Evolutionary conservation across 2,329 filamentous ascomycete genomes (phyloP).

Genomic region (Blastomyces silverae): DNA sequence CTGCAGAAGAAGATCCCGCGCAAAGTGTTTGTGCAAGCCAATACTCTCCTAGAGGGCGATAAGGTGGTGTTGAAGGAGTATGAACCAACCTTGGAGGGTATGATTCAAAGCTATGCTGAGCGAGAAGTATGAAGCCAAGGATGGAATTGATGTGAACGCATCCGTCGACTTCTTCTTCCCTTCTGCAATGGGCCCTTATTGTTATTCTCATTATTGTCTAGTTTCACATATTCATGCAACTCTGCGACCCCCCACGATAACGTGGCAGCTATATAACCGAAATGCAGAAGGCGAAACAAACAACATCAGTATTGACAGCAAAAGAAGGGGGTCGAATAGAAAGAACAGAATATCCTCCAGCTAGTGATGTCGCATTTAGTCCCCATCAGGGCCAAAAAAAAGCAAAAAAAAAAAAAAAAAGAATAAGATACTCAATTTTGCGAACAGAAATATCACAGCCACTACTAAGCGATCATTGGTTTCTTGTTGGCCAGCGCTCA

Average conservation of each 20-base stretch:
- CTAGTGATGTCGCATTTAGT: background rate
- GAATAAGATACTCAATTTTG: slow-evolving; percentile 4
- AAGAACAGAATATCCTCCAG: background rate
- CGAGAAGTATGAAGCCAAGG: slow-evolving; percentile 34
- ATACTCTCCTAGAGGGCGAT: slow-evolving; percentile 65
- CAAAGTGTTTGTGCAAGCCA: slow-evolving; percentile 84
- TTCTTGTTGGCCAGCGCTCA: background rate
- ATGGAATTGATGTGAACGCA: background rate
- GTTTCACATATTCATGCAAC: slow-evolving; percentile 7
- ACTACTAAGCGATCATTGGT: background rate
- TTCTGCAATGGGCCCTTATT: background rate
- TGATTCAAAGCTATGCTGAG: slow-evolving; percentile 77
- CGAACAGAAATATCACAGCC: background rate
- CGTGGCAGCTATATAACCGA: background rate
- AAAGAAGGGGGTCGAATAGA: background rate
- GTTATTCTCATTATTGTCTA: slow-evolving; percentile 1
- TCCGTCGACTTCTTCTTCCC: background rate
- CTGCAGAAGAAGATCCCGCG: slow-evolving; percentile 54
- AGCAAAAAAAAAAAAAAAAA: no score
- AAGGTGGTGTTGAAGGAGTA: slow-evolving; percentile 78
- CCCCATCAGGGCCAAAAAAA: background rate
- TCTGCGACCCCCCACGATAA: background rate
- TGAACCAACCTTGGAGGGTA: slow-evolving; percentile 68
- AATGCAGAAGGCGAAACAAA: background rate
- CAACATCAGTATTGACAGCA: background rate